These are phyloP conservation scores for Akanthomyces uredinophilus DNA, from an alignment of 2,329 filamentous ascomycete genomes.

Conservation along the genomic window DNA sequence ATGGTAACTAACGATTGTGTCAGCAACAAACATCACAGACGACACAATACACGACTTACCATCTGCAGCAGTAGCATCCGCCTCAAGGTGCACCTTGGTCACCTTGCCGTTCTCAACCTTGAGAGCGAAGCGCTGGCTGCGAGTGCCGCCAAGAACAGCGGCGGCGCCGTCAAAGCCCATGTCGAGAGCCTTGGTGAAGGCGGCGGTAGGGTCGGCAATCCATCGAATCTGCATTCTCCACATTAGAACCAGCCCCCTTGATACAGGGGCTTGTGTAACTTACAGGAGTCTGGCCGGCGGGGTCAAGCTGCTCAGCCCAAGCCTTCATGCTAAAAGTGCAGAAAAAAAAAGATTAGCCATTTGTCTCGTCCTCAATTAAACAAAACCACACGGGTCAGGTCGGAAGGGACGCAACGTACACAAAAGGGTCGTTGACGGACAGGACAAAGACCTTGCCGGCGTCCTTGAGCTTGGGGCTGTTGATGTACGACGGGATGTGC, in stretches of 20 bases:
- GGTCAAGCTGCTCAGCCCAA: constrained; percentile 75
- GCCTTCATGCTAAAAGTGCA: constrained; percentile 68
- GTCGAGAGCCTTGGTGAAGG: constrained; percentile 79
- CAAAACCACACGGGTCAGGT: too few relatives aligned
- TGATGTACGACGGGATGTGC: constrained; percentile 85
- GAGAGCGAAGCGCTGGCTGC: constrained; percentile 85
- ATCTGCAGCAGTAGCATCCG: constrained; percentile 78
- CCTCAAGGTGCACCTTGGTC: constrained; percentile 74
- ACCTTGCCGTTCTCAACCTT: constrained; percentile 82
- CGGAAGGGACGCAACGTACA: constrained; percentile 56
- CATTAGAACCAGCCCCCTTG: background rate
- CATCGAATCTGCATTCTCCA: constrained; percentile 67
- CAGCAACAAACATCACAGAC: background rate
- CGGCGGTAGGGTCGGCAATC: constrained; percentile 72
- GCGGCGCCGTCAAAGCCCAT: constrained; percentile 69
- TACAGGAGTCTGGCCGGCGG: constrained; percentile 68
- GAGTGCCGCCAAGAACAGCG: constrained; percentile 72
- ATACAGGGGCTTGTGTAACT: constrained; percentile 30
- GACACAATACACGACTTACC: constrained; percentile 43
- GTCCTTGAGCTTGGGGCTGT: constrained; percentile 68
- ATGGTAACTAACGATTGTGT: constrained; percentile 37
- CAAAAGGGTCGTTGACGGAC: constrained; percentile 90
- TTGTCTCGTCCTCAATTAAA: background rate
- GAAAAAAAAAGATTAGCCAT: background rate
- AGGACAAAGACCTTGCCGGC: constrained; percentile 86